Percentiles rank a stretch among this genome's conserved stretches.
Evolutionary conservation across 441 rosid species (phyloP).

Genomic region (Breynia disticha): DNA sequence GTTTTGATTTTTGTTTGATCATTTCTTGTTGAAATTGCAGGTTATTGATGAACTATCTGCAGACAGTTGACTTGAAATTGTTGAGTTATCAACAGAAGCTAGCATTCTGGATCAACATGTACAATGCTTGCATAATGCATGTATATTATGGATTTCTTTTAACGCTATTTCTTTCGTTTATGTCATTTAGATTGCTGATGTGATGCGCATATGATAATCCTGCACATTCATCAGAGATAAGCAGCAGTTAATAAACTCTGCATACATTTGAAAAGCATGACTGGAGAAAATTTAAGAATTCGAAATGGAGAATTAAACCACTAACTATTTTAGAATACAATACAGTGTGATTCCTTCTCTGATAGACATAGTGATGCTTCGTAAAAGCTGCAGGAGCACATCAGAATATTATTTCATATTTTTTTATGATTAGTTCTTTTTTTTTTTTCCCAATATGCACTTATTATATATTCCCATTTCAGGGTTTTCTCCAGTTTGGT

Average conservation of each 20-base stretch:
- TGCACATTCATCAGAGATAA: not conserved
- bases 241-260: too few relatives aligned
- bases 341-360: too few relatives aligned
- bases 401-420: slow-evolving; percentile 4
- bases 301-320: too few relatives aligned
- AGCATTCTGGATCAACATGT: slow-evolving; percentile 98
- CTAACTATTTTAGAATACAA: too few relatives aligned
- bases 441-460: not conserved
- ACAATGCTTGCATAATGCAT: slow-evolving; percentile 97
- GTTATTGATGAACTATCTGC: slow-evolving; percentile 61
- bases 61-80: slow-evolving; percentile 53
- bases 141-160: slow-evolving; percentile 28
- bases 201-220: slow-evolving; percentile 1
- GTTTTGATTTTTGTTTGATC: not conserved
- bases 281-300: too few relatives aligned
- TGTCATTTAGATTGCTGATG: not conserved
- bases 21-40: slow-evolving; percentile 24
- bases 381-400: not conserved
- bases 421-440: not conserved
- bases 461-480: slow-evolving; percentile 11
- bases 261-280: too few relatives aligned
- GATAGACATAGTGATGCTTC: too few relatives aligned
- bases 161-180: not conserved
- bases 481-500: slow-evolving; percentile 89
- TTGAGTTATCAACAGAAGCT: slow-evolving; percentile 67